These are phyloP conservation scores for Apiotrichum montevideense DNA, from an alignment of 1,284 basidiomycete genomes.

Conservation along the genomic window DNA sequence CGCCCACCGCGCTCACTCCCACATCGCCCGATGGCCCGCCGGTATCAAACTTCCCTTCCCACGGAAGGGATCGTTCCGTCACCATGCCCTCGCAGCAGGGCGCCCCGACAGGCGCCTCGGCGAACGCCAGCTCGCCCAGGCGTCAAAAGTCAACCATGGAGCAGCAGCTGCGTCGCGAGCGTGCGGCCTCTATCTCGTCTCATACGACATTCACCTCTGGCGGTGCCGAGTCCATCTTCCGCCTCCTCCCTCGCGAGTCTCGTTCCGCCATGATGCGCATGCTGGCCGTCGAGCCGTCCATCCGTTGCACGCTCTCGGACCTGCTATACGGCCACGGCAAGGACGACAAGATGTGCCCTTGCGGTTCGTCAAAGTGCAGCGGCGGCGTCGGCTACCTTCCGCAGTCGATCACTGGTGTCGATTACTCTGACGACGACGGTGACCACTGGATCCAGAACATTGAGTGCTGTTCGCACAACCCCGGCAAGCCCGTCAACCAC, in stretches of 20 bases:
- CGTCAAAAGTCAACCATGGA: constrained; percentile 24
- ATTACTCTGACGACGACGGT: constrained; percentile 43
- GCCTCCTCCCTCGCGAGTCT: constrained; percentile 88
- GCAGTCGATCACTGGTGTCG: constrained; percentile 38
- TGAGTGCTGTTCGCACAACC: constrained; percentile 58
- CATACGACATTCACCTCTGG: constrained; percentile 65
- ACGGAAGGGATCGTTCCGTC: constrained; percentile 8
- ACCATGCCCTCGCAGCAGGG: constrained; percentile 8
- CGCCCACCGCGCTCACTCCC: neutral
- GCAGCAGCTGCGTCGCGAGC: constrained; percentile 34
- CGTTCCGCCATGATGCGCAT: constrained; percentile 83
- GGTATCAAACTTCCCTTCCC: neutral
- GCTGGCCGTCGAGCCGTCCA: constrained; percentile 82
- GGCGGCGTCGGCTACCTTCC: constrained; percentile 47
- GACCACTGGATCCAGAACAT: constrained; percentile 64
- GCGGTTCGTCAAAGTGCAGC: constrained; percentile 51
- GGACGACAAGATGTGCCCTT: constrained; percentile 72
- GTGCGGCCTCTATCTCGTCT: constrained; percentile 40
- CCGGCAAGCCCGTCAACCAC: constrained; percentile 42
- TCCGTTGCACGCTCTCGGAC: constrained; percentile 90
- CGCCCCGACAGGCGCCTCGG: neutral
- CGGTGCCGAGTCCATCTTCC: constrained; percentile 94
- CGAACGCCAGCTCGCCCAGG: constrained; percentile 2
- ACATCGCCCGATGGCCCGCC: neutral
- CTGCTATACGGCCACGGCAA: constrained; percentile 73